Evolutionary conservation across 1,284 basidiomycete genomes (phyloP).

Genomic region (Naganishia liquefaciens): DNA sequence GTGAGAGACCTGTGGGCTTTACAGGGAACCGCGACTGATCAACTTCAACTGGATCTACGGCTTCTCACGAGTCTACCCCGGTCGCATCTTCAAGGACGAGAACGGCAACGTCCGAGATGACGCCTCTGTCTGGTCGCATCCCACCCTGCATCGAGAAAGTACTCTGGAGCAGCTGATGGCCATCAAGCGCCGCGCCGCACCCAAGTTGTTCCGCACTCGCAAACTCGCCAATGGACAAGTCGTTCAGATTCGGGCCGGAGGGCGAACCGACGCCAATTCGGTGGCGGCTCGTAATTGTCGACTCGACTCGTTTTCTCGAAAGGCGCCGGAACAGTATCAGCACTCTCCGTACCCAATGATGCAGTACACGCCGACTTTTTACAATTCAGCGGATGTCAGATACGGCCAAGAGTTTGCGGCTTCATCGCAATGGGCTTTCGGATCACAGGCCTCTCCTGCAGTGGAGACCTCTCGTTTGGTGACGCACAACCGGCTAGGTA

Average conservation of each 20-base stretch:
- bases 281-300: conserved; percentile 38
- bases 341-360: conserved; percentile 2
- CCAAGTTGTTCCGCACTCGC: conserved; percentile 47
- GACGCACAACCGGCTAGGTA: no score
- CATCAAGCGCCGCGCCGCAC: conserved; percentile 48
- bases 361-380: conserved; percentile 7
- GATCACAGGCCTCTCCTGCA: neutral
- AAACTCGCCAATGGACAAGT: conserved; percentile 46
- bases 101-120: conserved; percentile 43
- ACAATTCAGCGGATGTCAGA: conserved; percentile 1
- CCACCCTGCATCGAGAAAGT: conserved; percentile 45
- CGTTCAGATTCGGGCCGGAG: conserved; percentile 43
- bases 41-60: conserved; percentile 45
- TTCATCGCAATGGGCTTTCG: conserved; percentile 8
- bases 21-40: neutral
- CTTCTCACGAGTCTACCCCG: conserved; percentile 46
- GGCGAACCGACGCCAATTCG: conserved; percentile 42
- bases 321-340: neutral
- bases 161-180: conserved; percentile 38
- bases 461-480: neutral
- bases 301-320: conserved; percentile 7
- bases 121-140: conserved; percentile 50
- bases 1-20: neutral
- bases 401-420: neutral
- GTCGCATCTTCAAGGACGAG: conserved; percentile 48